Conservation (phyloP, 768 basidiomycete genomes). For the Boletus tomentosulus region DNA sequence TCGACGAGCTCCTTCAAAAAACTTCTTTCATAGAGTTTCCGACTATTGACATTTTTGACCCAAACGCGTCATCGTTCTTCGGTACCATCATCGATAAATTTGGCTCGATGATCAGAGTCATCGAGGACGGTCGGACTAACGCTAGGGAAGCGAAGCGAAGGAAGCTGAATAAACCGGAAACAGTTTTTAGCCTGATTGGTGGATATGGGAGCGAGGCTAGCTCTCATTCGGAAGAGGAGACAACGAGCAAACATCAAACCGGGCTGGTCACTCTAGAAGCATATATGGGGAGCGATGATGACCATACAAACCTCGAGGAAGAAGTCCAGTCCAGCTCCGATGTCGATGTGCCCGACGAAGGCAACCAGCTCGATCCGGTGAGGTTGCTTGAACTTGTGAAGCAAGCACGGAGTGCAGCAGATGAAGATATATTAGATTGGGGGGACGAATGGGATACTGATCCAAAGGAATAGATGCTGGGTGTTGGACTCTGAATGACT, state of each 20-base stretch:
- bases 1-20: slow-evolving; percentile 48
- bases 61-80: slow-evolving; percentile 45
- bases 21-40: slow-evolving; percentile 83
- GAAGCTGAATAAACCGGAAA: slow-evolving; percentile 47
- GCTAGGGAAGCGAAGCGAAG: slow-evolving; percentile 49
- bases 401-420: slow-evolving; percentile 20
- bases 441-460: slow-evolving; percentile 28
- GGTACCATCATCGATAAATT: slow-evolving; percentile 56
- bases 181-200: slow-evolving; percentile 54
- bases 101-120: slow-evolving; percentile 33
- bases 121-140: slow-evolving; percentile 11
- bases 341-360: slow-evolving; percentile 12
- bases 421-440: slow-evolving; percentile 31
- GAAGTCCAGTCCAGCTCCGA: slow-evolving; percentile 13
- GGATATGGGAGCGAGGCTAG: slow-evolving; percentile 55
- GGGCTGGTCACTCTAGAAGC: slow-evolving; percentile 23
- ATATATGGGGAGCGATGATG: slow-evolving; percentile 23
- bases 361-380: slow-evolving; percentile 12
- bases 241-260: background rate
- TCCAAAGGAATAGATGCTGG: slow-evolving; percentile 3
- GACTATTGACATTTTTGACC: slow-evolving; percentile 72
- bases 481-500: background rate
- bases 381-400: slow-evolving; percentile 21
- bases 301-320: slow-evolving; percentile 8
- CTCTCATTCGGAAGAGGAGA: slow-evolving; percentile 31